A percentile compares a stretch with the other conserved stretches of the same genome.
Conservation (phyloP, 352 stramenopile genomes). For the Phytophthora brassicae region DNA sequence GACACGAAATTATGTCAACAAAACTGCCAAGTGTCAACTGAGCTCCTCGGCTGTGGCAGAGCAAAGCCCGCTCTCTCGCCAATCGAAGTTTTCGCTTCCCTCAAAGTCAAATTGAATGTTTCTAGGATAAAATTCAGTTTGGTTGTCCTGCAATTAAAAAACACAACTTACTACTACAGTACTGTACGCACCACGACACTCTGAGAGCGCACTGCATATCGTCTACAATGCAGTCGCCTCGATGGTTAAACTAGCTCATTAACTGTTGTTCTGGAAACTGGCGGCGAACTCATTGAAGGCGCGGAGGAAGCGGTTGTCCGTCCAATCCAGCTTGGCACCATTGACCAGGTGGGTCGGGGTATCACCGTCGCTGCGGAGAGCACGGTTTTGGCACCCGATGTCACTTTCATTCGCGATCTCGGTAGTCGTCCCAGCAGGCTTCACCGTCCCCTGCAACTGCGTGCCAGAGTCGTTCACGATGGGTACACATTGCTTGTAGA, state of each 20-base stretch:
- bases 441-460: conserved; percentile 19
- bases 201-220: conserved; percentile 4
- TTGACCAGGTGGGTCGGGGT: conserved; percentile 25
- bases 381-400: conserved; percentile 25
- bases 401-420: conserved; percentile 12
- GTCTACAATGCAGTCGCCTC: conserved; percentile 11
- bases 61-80: too few species aligned
- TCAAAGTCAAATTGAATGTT: too few species aligned
- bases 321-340: conserved; percentile 30
- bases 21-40: too few species aligned
- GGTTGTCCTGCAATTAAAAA: background rate
- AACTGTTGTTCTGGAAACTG: conserved; percentile 20
- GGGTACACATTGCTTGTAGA: conserved; percentile 46
- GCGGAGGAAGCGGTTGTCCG: conserved; percentile 34
- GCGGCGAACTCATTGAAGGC: conserved; percentile 35
- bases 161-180: background rate
- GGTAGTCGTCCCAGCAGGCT: conserved; percentile 9
- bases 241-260: background rate
- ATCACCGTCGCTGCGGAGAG: conserved; percentile 22
- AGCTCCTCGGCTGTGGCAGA: too few species aligned
- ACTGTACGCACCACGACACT: conserved; percentile 12
- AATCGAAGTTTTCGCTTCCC: too few species aligned
- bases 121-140: background rate
- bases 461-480: conserved; percentile 29
- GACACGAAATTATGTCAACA: too few species aligned